Evolutionary conservation across 1,139 yeast species (phyloP).

Genomic region (Saccharomyces pastorianus): DNA sequence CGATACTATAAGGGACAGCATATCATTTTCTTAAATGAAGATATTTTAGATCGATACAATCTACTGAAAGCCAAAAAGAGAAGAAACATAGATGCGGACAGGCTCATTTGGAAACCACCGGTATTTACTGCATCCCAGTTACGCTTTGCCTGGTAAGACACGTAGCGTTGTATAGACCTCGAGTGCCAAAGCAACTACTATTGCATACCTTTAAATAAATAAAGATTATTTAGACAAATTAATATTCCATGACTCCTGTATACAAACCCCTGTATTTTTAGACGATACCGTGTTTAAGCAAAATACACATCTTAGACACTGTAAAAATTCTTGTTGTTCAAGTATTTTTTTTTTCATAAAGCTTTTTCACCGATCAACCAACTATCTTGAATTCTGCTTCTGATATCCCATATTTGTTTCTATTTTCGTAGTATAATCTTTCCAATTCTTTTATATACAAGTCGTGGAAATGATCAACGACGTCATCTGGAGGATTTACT

Average conservation of each 20-base stretch:
- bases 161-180: background rate
- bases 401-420: slow-evolving; percentile 45
- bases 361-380: slow-evolving; percentile 10
- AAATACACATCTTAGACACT: background rate
- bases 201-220: background rate
- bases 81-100: slow-evolving; percentile 65
- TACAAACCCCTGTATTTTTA: background rate
- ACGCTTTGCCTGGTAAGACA: slow-evolving; percentile 78
- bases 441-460: slow-evolving; percentile 62
- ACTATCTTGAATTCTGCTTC: slow-evolving; percentile 39
- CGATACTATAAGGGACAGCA: slow-evolving; percentile 95
- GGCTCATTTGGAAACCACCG: slow-evolving; percentile 89
- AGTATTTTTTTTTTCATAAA: background rate
- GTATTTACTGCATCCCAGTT: slow-evolving; percentile 92
- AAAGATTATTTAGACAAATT: background rate
- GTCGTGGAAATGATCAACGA: slow-evolving; percentile 64
- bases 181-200: background rate
- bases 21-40: slow-evolving; percentile 83
- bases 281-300: background rate
- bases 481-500: slow-evolving; percentile 39
- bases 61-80: slow-evolving; percentile 65
- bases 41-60: slow-evolving; percentile 68
- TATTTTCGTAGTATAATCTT: slow-evolving; percentile 62
- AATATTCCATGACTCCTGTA: background rate
- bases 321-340: background rate